Evolutionary conservation across 192 early-diverging fungal species (phyloP), one percentile per base, ranked within the genome.

Genomic region (Coemansia sp.): DNA sequence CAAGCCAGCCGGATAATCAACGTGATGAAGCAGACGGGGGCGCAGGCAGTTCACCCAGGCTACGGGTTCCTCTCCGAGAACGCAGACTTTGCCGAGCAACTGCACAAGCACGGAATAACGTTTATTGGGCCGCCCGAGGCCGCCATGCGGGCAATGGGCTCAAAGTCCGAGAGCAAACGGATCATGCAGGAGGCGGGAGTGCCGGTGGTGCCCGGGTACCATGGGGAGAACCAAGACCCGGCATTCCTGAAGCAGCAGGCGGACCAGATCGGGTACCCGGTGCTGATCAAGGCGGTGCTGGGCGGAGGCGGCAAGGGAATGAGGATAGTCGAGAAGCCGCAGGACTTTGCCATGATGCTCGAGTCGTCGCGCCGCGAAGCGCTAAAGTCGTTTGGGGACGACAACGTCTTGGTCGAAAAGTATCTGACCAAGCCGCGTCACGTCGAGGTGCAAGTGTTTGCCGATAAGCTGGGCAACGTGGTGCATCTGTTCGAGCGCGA

Each of bases 231-330:
- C 56, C 95, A 96, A 64, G 85, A 89, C 36, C 77, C 82, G 15
- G 81, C 53, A 21, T 87, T 85, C 66, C 66, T 93, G 56, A 88
- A 87, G 60, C 62, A 80, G 14, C 72, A 91, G 71, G 89, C 91
- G 6, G 82, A 61, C 17, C 72, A 86, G 50, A 97, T 95, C 53
- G 93, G 93, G 2, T 98, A 93, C 71, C 95, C 93, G 1, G 93
- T 98, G 21, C 67, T 98, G 66, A 98, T 98, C 81, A 98, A 98
- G 80, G 96, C 96, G 26, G 82, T 95, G 45, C 90, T 92, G 67
- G 96, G 96, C 47, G 96, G 96, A 37, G 96, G 96, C 62, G 96
- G 96, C 40, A 94, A 94, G 76, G 96, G 96, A 8, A 98, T 98
- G 93, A 84, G 96, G 14, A 95, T 96, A 58, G 96, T 94, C 7